Conservation (phyloP, 2,329 filamentous ascomycete genomes). For the Hymenoscyphus occultus region DNA sequence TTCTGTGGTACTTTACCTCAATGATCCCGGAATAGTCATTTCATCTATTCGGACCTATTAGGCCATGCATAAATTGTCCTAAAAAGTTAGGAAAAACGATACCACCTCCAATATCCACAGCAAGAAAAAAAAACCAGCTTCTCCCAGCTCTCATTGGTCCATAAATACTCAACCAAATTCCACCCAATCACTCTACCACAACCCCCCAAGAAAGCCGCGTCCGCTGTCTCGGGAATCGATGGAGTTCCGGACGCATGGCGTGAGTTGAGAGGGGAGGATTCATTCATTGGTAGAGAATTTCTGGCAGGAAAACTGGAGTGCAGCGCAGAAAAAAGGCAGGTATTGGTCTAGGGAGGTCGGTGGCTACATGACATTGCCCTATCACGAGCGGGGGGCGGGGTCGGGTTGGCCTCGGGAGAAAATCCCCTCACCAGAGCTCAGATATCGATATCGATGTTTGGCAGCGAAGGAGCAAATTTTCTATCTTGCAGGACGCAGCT, state of each 20-base stretch:
- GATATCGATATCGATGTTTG: background rate
- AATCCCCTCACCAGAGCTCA: background rate
- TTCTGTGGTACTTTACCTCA: too few relatives aligned
- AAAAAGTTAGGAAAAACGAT: too few relatives aligned
- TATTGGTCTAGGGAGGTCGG: background rate
- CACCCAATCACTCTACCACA: background rate
- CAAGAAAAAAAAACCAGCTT: too few relatives aligned
- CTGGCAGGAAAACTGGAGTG: background rate
- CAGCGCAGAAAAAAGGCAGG: background rate
- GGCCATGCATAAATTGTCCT: too few relatives aligned
- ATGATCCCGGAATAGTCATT: too few relatives aligned
- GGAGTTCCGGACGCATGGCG: background rate
- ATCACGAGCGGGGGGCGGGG: background rate
- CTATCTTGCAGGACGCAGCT: background rate
- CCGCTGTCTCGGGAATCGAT: background rate
- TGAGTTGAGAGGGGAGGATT: background rate
- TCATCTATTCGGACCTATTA: too few relatives aligned
- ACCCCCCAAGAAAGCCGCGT: background rate
- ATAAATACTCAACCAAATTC: background rate
- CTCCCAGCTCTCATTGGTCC: background rate
- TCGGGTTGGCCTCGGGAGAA: background rate
- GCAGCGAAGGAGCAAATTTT: background rate
- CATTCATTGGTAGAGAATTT: background rate
- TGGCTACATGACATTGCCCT: background rate
- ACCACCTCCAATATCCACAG: too few relatives aligned